Percentiles rank a stretch among this genome's conserved stretches.
These are phyloP conservation scores for Nemania sp. DNA, from an alignment of 2,329 filamentous ascomycete species.

Conservation along the genomic window DNA sequence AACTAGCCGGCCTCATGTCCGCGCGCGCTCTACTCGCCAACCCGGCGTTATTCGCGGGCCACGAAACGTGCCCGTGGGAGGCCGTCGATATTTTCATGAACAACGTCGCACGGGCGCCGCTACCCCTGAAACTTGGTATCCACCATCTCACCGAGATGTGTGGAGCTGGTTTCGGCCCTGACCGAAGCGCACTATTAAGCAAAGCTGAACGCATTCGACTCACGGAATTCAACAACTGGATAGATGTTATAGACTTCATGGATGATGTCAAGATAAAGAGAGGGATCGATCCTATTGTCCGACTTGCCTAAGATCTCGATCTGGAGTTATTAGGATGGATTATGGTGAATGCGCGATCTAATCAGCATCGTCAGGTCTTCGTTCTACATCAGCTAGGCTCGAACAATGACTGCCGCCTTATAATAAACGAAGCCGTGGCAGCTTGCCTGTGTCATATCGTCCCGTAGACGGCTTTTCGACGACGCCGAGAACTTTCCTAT, in stretches of 20 bases:
- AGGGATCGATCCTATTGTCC: constrained; percentile 6
- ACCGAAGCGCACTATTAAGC: constrained; percentile 59
- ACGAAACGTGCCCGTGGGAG: constrained; percentile 62
- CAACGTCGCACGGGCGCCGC: constrained; percentile 58
- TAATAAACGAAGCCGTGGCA: no score
- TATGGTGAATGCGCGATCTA: not conserved
- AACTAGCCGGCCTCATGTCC: constrained; percentile 69
- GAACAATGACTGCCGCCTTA: no score
- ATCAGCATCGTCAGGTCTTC: not conserved
- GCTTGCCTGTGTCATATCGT: no score
- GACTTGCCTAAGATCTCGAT: constrained; percentile 1
- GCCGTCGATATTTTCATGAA: constrained; percentile 67
- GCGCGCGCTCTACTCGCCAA: constrained; percentile 70
- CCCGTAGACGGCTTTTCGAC: no score
- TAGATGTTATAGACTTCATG: constrained; percentile 64
- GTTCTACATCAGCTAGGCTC: no score
- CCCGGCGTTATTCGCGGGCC: constrained; percentile 66
- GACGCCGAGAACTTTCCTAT: no score
- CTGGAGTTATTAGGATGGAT: not conserved
- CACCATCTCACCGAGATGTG: constrained; percentile 73
- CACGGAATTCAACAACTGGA: constrained; percentile 55
- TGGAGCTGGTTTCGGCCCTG: constrained; percentile 57
- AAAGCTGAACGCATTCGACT: constrained; percentile 60
- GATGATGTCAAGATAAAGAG: constrained; percentile 46
- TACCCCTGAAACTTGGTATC: constrained; percentile 66